Percentiles rank a stretch among this genome's conserved stretches.
phyloP scores from a whole-genome alignment of 2,329 filamentous ascomycete species.

The Pseudocercospora vitis region DNA sequence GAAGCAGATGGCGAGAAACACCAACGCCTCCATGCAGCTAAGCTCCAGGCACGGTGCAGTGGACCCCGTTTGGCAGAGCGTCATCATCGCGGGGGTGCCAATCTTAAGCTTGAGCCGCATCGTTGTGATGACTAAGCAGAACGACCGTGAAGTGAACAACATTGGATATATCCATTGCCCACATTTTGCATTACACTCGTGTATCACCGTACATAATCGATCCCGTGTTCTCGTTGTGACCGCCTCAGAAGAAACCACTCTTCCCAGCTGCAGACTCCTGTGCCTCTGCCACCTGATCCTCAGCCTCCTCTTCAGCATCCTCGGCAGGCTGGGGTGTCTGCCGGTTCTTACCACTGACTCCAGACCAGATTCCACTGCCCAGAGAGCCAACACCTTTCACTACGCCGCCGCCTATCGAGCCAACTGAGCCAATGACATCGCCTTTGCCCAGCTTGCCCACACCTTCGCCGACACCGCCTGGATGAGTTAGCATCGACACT shows the following conservation, averaged over 20 bases:
- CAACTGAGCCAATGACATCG: constrained; percentile 45
- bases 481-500: constrained; percentile 4
- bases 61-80: no score
- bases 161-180: no score
- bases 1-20: no score
- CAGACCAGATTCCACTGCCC: constrained; percentile 35
- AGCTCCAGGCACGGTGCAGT: no score
- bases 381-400: constrained; percentile 33
- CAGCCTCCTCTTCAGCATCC: constrained; percentile 22
- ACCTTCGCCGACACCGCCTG: constrained; percentile 45
- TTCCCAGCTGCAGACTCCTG: constrained; percentile 11
- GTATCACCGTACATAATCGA: no score
- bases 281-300: constrained; percentile 11
- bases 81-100: no score
- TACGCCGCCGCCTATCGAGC: constrained; percentile 45
- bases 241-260: constrained; percentile 18
- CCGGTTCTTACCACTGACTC: constrained; percentile 33
- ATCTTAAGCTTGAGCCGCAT: no score
- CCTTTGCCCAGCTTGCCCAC: constrained; percentile 48
- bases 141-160: no score
- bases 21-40: no score
- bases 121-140: no score
- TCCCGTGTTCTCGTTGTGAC: no score
- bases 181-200: no score
- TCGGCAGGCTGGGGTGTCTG: constrained; percentile 22